Percentiles rank a stretch among this genome's conserved stretches.
Conservation (phyloP, 257 asterid genomes). For the Solanum bukasovii region DNA sequence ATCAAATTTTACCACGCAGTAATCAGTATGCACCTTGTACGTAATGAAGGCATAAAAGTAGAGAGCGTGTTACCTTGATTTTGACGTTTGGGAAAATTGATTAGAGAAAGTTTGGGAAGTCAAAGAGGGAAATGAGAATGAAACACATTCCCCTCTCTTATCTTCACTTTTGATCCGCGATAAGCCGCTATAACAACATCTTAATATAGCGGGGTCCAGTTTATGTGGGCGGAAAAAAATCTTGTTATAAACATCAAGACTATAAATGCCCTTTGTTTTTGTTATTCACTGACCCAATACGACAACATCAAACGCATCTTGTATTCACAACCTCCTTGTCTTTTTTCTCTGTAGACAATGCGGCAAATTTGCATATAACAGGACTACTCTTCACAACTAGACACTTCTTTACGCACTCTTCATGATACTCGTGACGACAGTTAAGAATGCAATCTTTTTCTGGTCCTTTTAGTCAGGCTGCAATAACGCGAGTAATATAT, state of each 20-base stretch:
- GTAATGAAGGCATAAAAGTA: no score
- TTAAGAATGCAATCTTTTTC: conserved; percentile 35
- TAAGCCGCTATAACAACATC: no score
- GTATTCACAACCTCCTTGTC: no score
- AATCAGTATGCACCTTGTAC: no score
- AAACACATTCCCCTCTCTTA: no score
- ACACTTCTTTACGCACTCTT: conserved; percentile 58
- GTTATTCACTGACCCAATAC: no score
- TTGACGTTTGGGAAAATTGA: rapidly evolving
- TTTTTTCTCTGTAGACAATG: conserved; percentile 20
- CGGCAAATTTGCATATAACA: conserved; percentile 60
- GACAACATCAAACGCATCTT: no score
- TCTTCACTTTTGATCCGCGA: no score
- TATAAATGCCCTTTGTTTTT: rapidly evolving
- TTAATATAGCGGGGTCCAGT: no score
- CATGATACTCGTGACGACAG: conserved; percentile 2
- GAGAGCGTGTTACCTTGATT: background rate
- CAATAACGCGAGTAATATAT: background rate
- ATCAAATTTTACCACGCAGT: background rate
- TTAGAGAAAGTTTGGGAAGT: background rate
- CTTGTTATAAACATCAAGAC: no score
- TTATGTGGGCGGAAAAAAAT: no score
- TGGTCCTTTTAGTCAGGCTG: conserved; percentile 40
- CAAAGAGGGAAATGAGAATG: no score
- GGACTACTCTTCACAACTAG: conserved; percentile 47